Evolutionary conservation across 257 asterid genomes (phyloP), one percentile per base, ranked within the genome.

Genomic region (Mentha longifolia): DNA sequence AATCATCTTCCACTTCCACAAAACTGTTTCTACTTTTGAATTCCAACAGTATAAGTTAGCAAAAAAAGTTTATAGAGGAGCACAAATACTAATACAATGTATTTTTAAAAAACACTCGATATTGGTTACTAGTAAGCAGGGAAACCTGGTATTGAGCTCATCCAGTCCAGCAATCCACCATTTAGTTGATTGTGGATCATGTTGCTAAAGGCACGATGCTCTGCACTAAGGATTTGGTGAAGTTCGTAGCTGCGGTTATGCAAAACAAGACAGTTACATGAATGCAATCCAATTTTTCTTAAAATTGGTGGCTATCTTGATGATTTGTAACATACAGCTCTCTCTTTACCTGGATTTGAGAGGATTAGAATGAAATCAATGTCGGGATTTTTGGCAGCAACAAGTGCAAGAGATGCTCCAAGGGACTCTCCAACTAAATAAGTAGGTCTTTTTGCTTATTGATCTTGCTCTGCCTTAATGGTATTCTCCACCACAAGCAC

Each of bases 371-470:
- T n/a, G n/a, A n/a, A n/a, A n/a, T n/a, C n/a, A n/a, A n/a, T n/a
- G n/a, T n/a, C n/a, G n/a, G n/a, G n/a, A n/a, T n/a, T n/a, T n/a
- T n/a, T n/a, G n/a, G n/a, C n/a, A n/a, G n/a, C n/a, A n/a, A n/a
- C n/a, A n/a, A n/a, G n/a, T n/a, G n/a, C n/a, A n/a, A n/a, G n/a
- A n/a, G n/a, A n/a, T n/a, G n/a, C n/a, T n/a, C n/a, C n/a, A n/a
- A n/a, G n/a, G n/a, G n/a, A 83, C 69, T 87, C 87, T 65, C 90
- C 94, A 72, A 85, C 82, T 39, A 87, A 73, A 76, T 87, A 87
- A 47, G 85, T 72, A 43, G 91, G 89, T 25, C 79, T 63, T 13
- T 69, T 59, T 41, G 79, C 81, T 62, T 79, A 70, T 73, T 71
- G 69, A 7, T 54, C 45, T 62, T 77, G 61, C 75, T 85, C 88